Evolutionary conservation across 1,139 yeast genomes (phyloP).

Genomic region (Protomyces lactucae-debilis): DNA sequence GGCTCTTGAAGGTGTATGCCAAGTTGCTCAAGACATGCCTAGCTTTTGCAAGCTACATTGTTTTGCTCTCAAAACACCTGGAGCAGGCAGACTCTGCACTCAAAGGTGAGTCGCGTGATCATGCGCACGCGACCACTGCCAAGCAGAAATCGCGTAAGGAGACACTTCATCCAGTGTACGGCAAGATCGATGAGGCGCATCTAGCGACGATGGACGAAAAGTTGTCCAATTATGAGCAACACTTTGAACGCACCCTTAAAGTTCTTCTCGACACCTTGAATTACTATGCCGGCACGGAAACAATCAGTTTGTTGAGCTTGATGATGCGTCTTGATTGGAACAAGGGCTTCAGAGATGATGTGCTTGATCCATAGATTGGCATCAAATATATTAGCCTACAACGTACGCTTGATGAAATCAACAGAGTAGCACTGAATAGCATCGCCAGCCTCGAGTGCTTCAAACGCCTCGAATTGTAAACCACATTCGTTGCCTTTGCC

Average conservation of each 20-base stretch:
- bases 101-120: slow-evolving; percentile 50
- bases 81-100: slow-evolving; percentile 50
- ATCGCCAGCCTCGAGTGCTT: slow-evolving; percentile 71
- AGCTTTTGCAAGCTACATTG: slow-evolving; percentile 53
- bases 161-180: not conserved
- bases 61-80: slow-evolving; percentile 54
- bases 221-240: slow-evolving; percentile 50
- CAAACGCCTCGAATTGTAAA: slow-evolving; percentile 64
- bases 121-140: slow-evolving; percentile 48
- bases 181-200: slow-evolving; percentile 42
- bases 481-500: slow-evolving; percentile 92
- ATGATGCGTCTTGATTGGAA: slow-evolving; percentile 50
- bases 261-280: slow-evolving; percentile 54
- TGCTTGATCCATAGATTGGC: not conserved
- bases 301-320: slow-evolving; percentile 52
- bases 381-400: slow-evolving; percentile 1
- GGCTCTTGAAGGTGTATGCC: slow-evolving; percentile 47
- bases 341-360: slow-evolving; percentile 24
- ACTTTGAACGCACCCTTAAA: slow-evolving; percentile 52
- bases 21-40: slow-evolving; percentile 42
- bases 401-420: slow-evolving; percentile 19
- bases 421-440: slow-evolving; percentile 69
- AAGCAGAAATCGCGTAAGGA: not conserved
- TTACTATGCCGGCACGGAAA: slow-evolving; percentile 60
- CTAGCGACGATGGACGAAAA: slow-evolving; percentile 48